Conservation (phyloP, 2,329 filamentous ascomycete genomes). For the Clarireedia paspali region DNA sequence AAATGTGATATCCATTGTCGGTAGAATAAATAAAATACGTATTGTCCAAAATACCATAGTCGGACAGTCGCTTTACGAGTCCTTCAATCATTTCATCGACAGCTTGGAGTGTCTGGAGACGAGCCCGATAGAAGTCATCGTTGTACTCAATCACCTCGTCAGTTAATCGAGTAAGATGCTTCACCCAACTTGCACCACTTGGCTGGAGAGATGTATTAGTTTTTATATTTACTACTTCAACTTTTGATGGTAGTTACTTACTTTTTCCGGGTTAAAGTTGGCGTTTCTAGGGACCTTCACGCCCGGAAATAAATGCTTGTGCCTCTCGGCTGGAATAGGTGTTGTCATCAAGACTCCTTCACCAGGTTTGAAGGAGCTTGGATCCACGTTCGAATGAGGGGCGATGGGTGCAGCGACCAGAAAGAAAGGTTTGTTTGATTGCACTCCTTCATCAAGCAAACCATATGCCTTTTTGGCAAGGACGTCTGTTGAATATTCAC, state of each 20-base stretch:
- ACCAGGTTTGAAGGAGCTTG: slow-evolving; percentile 1
- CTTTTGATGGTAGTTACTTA: slow-evolving; percentile 25
- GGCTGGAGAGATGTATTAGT: slow-evolving; percentile 23
- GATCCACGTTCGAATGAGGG: slow-evolving; percentile 50
- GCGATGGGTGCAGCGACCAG: slow-evolving; percentile 57
- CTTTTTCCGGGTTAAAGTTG: slow-evolving; percentile 58
- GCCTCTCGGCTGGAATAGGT: slow-evolving; percentile 52
- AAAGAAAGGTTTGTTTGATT: slow-evolving; percentile 54
- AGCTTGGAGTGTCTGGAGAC: slow-evolving; percentile 44
- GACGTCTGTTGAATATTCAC: slow-evolving; percentile 43
- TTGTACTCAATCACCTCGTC: slow-evolving; percentile 37
- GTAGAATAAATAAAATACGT: slow-evolving; percentile 55
- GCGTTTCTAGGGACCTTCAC: slow-evolving; percentile 51
- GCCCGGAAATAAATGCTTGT: slow-evolving; percentile 53
- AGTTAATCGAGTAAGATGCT: slow-evolving; percentile 34
- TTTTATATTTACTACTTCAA: neutral
- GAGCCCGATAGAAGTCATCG: slow-evolving; percentile 44
- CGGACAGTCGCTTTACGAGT: slow-evolving; percentile 37
- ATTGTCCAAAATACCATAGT: slow-evolving; percentile 32
- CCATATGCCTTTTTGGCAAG: slow-evolving; percentile 50
- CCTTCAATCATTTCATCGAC: slow-evolving; percentile 48
- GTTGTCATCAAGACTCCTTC: slow-evolving; percentile 32
- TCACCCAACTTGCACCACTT: slow-evolving; percentile 42
- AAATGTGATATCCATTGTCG: slow-evolving; percentile 45
- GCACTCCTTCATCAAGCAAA: slow-evolving; percentile 53